Conservation (phyloP, 768 basidiomycete genomes). For the Lactifluus echinatus region DNA sequence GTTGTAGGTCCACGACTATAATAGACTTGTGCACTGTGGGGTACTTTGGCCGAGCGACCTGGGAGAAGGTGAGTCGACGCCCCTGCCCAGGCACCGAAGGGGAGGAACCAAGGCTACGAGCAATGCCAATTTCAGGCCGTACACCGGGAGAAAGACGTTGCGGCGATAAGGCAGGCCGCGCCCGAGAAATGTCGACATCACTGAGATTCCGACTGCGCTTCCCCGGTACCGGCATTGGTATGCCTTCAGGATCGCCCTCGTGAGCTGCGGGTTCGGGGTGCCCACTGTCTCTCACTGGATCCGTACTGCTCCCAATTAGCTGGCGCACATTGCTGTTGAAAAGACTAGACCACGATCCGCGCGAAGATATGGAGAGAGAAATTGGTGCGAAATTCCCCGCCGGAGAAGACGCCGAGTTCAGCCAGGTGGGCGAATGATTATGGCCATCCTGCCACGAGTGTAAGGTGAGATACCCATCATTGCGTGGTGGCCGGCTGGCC, state of each 20-base stretch:
- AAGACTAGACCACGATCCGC: constrained; percentile 75
- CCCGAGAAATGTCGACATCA: constrained; percentile 2
- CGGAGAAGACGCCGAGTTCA: constrained; percentile 38
- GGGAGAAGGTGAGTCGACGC: constrained; percentile 34
- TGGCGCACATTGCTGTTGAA: constrained; percentile 62
- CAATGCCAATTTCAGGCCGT: constrained; percentile 36
- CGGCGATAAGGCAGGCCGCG: background rate
- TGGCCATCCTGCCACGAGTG: constrained; percentile 31
- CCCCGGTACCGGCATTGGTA: constrained; percentile 29
- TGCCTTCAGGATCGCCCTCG: constrained; percentile 17
- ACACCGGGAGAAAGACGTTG: background rate
- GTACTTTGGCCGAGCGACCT: constrained; percentile 30
- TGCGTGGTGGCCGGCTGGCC: constrained; percentile 23
- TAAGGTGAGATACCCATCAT: constrained; percentile 53
- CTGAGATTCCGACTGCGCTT: constrained; percentile 10
- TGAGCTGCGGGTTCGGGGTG: constrained; percentile 22
- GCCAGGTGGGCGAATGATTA: constrained; percentile 38
- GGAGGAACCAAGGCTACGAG: constrained; percentile 7
- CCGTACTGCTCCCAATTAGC: constrained; percentile 53
- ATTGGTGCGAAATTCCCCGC: constrained; percentile 33
- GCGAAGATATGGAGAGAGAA: constrained; percentile 49
- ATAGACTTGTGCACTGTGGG: constrained; percentile 33
- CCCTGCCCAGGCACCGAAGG: constrained; percentile 16
- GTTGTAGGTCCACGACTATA: constrained; percentile 26
- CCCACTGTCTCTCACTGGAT: constrained; percentile 35